Evolutionary conservation across 2,329 filamentous ascomycete genomes (phyloP).

Genomic region (Arthrobotrys sinensis): DNA sequence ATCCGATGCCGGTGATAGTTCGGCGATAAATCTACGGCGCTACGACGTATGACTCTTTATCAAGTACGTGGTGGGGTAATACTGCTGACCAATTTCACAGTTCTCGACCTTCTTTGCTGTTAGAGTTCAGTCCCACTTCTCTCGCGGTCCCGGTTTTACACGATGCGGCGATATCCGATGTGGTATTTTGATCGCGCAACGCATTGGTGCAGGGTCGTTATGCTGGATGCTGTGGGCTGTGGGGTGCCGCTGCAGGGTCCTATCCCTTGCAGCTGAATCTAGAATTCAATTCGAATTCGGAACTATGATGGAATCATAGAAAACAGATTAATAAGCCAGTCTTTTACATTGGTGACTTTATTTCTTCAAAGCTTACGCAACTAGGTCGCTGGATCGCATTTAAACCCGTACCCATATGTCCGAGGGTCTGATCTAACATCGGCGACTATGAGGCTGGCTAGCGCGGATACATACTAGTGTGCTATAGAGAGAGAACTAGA

Average conservation of each 20-base stretch:
- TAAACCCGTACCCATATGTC: too few relatives aligned
- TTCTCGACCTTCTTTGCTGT: not conserved
- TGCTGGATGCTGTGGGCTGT: not conserved
- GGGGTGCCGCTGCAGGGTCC: not conserved
- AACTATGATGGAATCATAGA: not conserved
- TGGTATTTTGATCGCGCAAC: constrained; percentile 23
- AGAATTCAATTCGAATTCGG: not conserved
- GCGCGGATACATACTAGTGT: too few relatives aligned
- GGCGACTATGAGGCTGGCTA: too few relatives aligned
- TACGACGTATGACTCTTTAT: constrained; percentile 30
- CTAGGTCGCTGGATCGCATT: not conserved
- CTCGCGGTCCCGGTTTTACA: constrained; percentile 15
- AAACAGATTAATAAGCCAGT: constrained; percentile 2
- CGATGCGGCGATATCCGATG: constrained; percentile 17
- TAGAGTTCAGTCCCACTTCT: not conserved
- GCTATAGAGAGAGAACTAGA: too few relatives aligned
- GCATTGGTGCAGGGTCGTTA: too few relatives aligned
- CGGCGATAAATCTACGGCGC: constrained; percentile 6
- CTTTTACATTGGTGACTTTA: not conserved
- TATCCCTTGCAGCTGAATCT: not conserved
- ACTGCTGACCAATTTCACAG: constrained; percentile 18
- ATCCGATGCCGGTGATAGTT: constrained; percentile 23
- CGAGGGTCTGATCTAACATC: too few relatives aligned
- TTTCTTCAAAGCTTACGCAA: not conserved
- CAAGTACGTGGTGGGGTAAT: constrained; percentile 8